Base-by-base conservation (phyloP, 2,329 filamentous ascomycete genomes). In the Cladosporium sp. region DNA sequence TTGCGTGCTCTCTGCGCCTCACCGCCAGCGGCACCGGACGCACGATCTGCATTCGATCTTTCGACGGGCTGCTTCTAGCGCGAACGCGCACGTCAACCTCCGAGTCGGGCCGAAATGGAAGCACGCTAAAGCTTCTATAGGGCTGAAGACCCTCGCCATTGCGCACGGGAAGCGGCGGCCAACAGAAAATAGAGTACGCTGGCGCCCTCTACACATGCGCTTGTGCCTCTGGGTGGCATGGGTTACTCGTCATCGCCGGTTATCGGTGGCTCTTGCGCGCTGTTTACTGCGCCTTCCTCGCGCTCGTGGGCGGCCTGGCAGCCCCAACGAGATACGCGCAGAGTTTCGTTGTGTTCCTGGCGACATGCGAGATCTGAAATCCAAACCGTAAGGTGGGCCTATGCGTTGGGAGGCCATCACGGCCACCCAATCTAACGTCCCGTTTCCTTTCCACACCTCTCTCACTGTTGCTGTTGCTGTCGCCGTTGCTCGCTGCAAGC, bases 131-230 rank as follows among this genome's bases (percentile, higher is more conserved):
- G 40, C 26, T 35, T 57, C 40, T 8, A 28, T 62, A 62, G 59
- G 59, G 59, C 59, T 62, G 59, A 62, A 53, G 46, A 4, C 29
- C 46, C 33, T 62, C 14, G 46, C 59, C 21, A 56, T 44, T 46
- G 21, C 61, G 29, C 26, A 44, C 50, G 26, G 37, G 50, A 56
- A 56, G 61, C 61, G 61, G 23, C 61, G 60, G 50, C 61, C 61
- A 63, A 63, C 61, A 63, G 59, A 62, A 63, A 44, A 55, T 56
- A 56, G 61, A 63, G 61, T 63, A 46, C 35, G 59, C 59, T 63
- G 50, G 61, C 50, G 61, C 33, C 50, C 23, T n/a, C 59, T 62
- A 63, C 50, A 44, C 50, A 44, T 46, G 50, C 61, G 61, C 61
- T 56, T 55, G 61, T 46, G 61, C 61, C 61, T 55, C 50, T n/a